phyloP scores from a whole-genome alignment of 352 stramenopile genomes.

The Pythium phragmitis region DNA sequence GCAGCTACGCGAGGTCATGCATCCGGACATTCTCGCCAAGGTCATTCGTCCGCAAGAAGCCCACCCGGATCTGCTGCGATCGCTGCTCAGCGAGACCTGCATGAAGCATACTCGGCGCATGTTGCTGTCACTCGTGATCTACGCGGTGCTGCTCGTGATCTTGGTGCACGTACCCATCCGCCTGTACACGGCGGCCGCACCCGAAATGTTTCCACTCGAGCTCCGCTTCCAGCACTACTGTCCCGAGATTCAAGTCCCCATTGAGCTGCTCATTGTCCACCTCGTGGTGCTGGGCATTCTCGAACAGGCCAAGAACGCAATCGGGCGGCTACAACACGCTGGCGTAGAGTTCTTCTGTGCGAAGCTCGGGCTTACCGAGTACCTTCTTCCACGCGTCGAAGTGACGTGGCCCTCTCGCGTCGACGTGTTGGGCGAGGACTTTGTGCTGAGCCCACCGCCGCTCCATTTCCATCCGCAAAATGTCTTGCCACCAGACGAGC shows the following conservation, averaged over 20 bases:
- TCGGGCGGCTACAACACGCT: conserved; percentile 72
- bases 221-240: conserved; percentile 93
- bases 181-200: conserved; percentile 44
- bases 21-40: conserved; percentile 91
- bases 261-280: conserved; percentile 96
- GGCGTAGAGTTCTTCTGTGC: conserved; percentile 58
- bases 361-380: conserved; percentile 66
- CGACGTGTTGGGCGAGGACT: conserved; percentile 12
- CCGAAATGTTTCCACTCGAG: conserved; percentile 65
- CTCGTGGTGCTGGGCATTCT: conserved; percentile 94
- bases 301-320: conserved; percentile 89
- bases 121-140: conserved; percentile 91
- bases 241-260: conserved; percentile 93
- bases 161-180: conserved; percentile 88
- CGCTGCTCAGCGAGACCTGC: conserved; percentile 92
- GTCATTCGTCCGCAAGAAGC: conserved; percentile 94
- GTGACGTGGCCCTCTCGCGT: conserved; percentile 25
- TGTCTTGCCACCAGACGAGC: conserved; percentile 62
- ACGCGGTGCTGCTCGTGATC: conserved; percentile 82
- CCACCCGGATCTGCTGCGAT: conserved; percentile 95
- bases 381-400: conserved; percentile 58
- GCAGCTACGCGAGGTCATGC: conserved; percentile 93
- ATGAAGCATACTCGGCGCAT: conserved; percentile 94
- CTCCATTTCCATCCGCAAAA: conserved; percentile 81
- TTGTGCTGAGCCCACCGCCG: conserved; percentile 63